These are phyloP conservation scores for Selenicereus undatus DNA, from an alignment of 148 eudicot genomes.

Conservation along the genomic window DNA sequence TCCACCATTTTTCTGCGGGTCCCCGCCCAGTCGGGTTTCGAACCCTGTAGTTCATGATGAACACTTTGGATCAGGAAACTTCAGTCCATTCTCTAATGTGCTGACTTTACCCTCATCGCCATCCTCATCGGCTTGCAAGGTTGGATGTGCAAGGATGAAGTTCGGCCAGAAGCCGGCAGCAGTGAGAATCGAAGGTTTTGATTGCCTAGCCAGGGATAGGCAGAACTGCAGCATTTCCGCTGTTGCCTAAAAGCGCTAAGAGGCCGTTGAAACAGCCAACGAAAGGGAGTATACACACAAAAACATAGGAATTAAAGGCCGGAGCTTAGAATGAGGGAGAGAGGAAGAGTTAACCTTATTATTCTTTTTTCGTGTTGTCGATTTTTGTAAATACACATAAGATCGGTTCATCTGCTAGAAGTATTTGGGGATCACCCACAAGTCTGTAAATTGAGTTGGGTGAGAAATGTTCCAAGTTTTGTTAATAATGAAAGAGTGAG, in stretches of 20 bases:
- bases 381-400: constrained; percentile 16
- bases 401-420: constrained; percentile 11
- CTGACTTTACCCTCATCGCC: constrained; percentile 27
- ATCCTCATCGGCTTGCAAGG: constrained; percentile 35
- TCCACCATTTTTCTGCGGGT: constrained; percentile 68
- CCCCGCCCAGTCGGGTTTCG: constrained; percentile 65
- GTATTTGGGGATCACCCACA: constrained; percentile 15
- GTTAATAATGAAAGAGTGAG: constrained; percentile 16
- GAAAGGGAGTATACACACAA: background rate
- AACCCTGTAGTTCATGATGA: constrained; percentile 63
- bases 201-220: constrained; percentile 44
- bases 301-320: constrained; percentile 14
- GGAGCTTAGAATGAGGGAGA: background rate
- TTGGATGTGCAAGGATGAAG: constrained; percentile 42
- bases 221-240: constrained; percentile 49
- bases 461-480: constrained; percentile 14
- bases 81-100: constrained; percentile 1
- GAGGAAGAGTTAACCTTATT: constrained; percentile 8
- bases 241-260: constrained; percentile 33
- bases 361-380: constrained; percentile 1
- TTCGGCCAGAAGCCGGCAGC: constrained; percentile 42
- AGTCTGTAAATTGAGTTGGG: constrained; percentile 10
- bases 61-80: constrained; percentile 31
- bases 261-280: background rate
- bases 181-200: constrained; percentile 63